Percentiles rank a stretch among this genome's conserved stretches.
Conservation (phyloP, 225 moss, liverwort and hornwort species). For the Ulota crispa region DNA sequence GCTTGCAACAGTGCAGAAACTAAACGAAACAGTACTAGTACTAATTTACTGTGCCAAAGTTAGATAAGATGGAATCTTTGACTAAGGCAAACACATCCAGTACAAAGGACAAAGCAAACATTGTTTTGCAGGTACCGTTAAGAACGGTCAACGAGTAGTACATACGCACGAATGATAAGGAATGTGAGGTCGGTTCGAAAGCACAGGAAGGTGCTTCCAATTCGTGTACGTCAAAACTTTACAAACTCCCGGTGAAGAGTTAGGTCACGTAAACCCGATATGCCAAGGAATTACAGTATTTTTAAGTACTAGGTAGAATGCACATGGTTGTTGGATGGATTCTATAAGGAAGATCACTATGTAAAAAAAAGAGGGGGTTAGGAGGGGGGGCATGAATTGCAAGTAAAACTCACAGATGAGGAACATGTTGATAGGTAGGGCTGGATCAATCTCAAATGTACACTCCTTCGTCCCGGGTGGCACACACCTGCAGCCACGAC, state of each 20-base stretch:
- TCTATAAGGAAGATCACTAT: neutral
- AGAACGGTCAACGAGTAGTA: neutral
- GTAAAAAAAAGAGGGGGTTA: neutral
- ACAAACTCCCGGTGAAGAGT: constrained; percentile 50
- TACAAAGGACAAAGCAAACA: neutral
- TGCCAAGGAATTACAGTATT: constrained; percentile 16
- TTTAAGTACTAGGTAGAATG: constrained; percentile 15
- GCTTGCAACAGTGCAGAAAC: neutral
- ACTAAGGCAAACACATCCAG: neutral
- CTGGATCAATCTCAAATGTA: constrained; percentile 48
- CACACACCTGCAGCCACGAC: constrained; percentile 70
- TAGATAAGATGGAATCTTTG: constrained; percentile 1
- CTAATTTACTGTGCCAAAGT: neutral
- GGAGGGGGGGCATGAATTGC: neutral
- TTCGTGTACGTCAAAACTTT: constrained; percentile 34
- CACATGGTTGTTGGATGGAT: constrained; percentile 13
- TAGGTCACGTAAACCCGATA: constrained; percentile 30
- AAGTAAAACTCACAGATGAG: constrained; percentile 22
- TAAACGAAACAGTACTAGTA: neutral
- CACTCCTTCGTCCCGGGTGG: constrained; percentile 67
- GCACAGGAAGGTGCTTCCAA: constrained; percentile 20
- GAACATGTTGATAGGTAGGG: neutral
- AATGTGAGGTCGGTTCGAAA: constrained; percentile 7
- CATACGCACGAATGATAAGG: neutral
- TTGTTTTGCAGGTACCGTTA: neutral